Percentiles rank a stretch among this genome's conserved stretches.
Conservation (phyloP, 139 green algal genomes). For the Spirogloea muscicola region DNA sequence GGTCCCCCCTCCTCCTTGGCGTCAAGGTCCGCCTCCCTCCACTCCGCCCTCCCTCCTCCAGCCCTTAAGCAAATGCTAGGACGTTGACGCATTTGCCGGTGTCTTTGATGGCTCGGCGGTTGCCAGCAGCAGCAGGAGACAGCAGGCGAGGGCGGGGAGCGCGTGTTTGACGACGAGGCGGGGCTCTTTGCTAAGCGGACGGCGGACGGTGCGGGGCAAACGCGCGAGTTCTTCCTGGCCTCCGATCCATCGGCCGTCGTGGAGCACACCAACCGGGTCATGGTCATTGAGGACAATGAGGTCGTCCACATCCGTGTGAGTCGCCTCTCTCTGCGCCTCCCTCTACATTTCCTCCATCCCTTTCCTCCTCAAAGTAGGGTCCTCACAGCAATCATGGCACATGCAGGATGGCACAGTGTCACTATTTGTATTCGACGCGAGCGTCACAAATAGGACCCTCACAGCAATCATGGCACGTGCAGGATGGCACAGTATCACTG, state of each 20-base stretch:
- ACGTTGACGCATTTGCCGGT: not conserved
- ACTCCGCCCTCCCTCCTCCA: not conserved
- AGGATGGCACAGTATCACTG: slow-evolving; percentile 44
- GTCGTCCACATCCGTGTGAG: slow-evolving; percentile 69
- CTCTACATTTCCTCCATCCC: too few relatives aligned
- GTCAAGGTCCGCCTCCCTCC: too few relatives aligned
- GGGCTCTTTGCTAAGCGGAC: not conserved
- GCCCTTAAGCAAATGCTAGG: not conserved
- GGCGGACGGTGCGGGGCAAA: not conserved
- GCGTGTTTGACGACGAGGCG: not conserved
- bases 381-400: not conserved
- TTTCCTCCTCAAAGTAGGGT: too few relatives aligned
- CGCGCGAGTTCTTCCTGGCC: slow-evolving; percentile 90
- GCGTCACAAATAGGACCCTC: not conserved
- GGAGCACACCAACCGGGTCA: slow-evolving; percentile 95
- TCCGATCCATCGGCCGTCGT: slow-evolving; percentile 90
- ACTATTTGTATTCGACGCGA: slow-evolving; percentile 48
- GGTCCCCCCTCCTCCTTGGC: slow-evolving; percentile 87
- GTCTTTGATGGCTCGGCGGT: too few relatives aligned
- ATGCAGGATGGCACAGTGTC: slow-evolving; percentile 50
- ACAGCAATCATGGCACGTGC: slow-evolving; percentile 33
- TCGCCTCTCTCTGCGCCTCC: not conserved
- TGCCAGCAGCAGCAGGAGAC: not conserved
- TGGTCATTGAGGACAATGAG: slow-evolving; percentile 94
- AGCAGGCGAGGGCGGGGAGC: not conserved